Base-by-base conservation (phyloP, 2,329 filamentous ascomycete species). In the Ophiosphaerella narmari region DNA sequence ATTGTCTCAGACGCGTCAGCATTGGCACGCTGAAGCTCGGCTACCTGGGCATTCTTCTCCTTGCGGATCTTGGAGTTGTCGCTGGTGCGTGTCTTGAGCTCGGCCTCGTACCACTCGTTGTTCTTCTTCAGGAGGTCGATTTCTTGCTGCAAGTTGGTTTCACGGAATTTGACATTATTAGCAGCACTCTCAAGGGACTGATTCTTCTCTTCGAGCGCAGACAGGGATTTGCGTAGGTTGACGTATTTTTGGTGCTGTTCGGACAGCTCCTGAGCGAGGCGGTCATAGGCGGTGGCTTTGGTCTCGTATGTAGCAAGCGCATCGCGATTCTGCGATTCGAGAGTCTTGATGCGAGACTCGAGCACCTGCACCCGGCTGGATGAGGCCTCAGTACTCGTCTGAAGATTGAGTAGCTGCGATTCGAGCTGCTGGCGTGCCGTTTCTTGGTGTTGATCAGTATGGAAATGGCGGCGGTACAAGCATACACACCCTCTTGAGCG, bases 291-390 rank as follows among this genome's bases (percentile, higher is more conserved):
- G 8, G 86, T 85, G 46, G 89, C 90, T 75, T 97, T 97, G 14
- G 90, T 88, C 67, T 97, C 93, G 54, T 97, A 86, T 31, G 97
- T 85, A 36, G 89, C 87, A 4, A 97, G 77, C 12, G 91, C 93
- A 57, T 97, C 93, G 54, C 94, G 88, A 69, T 96, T 97, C 6
- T 93, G 94, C 0, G 90, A 86, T 74, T 99, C 92, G 2, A 99
- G 84, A 0, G 90, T 89, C 41, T 87, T 80, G 64, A 99, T 91
- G 62, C 93, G 91, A 51, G 89, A 85, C 64, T 89, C 87, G 12
- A 99, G 81, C 2, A 85, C 84, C 63, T 89, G 86, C 50, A 90
- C 82, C 65, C 92, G 88, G 26, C 87, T 86, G 51, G 88, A 85
- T 2, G 90, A 88, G 41, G 75, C 87, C 1, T 87, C 86, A 16